Evolutionary conservation across 2,329 filamentous ascomycete species (phyloP).

Genomic region (Dryadomyces sulphureus): DNA sequence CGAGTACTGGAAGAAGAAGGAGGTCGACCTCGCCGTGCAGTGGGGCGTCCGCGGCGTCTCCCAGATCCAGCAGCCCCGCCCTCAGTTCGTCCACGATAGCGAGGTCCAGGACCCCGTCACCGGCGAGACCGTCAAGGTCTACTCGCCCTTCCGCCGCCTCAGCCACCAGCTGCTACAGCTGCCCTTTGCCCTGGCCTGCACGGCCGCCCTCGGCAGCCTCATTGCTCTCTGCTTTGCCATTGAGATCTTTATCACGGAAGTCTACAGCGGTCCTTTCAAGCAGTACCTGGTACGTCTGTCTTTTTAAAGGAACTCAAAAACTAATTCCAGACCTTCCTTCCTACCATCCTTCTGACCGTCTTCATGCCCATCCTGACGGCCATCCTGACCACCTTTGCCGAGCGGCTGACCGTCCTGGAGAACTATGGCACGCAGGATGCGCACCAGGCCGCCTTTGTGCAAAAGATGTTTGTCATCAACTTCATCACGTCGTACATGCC

Average conservation of each 20-base stretch:
- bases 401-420: constrained; percentile 64
- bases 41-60: constrained; percentile 61
- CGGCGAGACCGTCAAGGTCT: constrained; percentile 62
- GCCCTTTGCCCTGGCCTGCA: constrained; percentile 67
- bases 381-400: constrained; percentile 62
- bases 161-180: constrained; percentile 66
- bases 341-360: constrained; percentile 73
- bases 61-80: constrained; percentile 48
- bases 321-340: constrained; percentile 51
- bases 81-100: constrained; percentile 65
- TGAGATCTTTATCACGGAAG: constrained; percentile 89
- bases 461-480: constrained; percentile 84
- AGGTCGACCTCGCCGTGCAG: constrained; percentile 54
- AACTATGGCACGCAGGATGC: constrained; percentile 85
- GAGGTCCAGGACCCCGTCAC: constrained; percentile 67
- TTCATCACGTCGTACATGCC: constrained; percentile 71
- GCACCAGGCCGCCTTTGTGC: constrained; percentile 70
- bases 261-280: constrained; percentile 84
- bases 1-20: constrained; percentile 68
- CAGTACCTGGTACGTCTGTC: constrained; percentile 50
- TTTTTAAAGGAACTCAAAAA: background rate
- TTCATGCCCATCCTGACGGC: constrained; percentile 65
- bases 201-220: constrained; percentile 59
- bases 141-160: constrained; percentile 61
- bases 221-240: constrained; percentile 82